phyloP scores from a whole-genome alignment of 805 yeast species.

The Blastobotrys peoriensis region DNA sequence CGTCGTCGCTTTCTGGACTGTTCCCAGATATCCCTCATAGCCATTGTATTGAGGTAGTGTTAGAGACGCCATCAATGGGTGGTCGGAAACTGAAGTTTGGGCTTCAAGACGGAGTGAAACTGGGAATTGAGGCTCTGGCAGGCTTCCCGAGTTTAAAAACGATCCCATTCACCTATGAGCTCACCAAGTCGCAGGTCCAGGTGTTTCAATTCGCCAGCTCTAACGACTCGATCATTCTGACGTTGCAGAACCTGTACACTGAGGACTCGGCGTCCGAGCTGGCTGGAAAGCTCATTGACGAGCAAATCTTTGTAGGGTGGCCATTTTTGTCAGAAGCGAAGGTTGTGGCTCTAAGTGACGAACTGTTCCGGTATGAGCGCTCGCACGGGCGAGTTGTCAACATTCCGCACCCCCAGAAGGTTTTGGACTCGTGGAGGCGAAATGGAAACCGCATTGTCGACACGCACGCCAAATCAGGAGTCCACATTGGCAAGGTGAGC shows the following conservation, averaged over 20 bases:
- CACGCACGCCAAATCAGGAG: constrained; percentile 50
- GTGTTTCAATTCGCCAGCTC: constrained; percentile 83
- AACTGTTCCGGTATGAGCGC: constrained; percentile 39
- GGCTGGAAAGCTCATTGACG: constrained; percentile 55
- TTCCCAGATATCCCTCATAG: constrained; percentile 76
- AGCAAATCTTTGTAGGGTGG: constrained; percentile 72
- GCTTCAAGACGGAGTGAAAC: constrained; percentile 56
- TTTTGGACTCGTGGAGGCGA: constrained; percentile 40
- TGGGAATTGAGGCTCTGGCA: constrained; percentile 68
- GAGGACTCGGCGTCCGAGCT: constrained; percentile 50
- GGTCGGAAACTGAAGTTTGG: constrained; percentile 38
- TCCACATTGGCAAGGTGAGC: constrained; percentile 45
- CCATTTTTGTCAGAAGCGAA: constrained; percentile 84
- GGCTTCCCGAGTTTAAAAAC: constrained; percentile 86
- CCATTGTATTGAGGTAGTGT: constrained; percentile 64
- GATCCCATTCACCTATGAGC: constrained; percentile 47
- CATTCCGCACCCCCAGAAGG: constrained; percentile 42
- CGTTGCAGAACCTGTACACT: constrained; percentile 43
- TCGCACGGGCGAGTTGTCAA: constrained; percentile 21
- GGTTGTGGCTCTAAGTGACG: constrained; percentile 58
- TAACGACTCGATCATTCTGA: constrained; percentile 72
- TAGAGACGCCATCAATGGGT: constrained; percentile 44
- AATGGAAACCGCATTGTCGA: constrained; percentile 36
- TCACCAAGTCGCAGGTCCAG: constrained; percentile 57
- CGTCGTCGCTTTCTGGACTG: constrained; percentile 70